phyloP scores from a whole-genome alignment of 1,284 basidiomycete genomes.

The Cutaneotrichosporon curvatum region DNA sequence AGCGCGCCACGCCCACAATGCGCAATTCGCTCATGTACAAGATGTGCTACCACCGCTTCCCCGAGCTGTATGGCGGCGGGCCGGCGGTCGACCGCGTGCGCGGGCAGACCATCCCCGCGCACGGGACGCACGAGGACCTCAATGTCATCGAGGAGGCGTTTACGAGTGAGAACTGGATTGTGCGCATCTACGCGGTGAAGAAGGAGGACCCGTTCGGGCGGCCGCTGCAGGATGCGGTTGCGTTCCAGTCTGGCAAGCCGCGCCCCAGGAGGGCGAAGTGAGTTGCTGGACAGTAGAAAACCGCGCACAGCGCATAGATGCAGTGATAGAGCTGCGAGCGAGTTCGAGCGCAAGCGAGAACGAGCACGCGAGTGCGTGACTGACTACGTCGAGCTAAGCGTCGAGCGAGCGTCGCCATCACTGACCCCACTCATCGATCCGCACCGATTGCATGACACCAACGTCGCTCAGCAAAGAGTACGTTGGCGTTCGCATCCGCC shows the following conservation, averaged over 20 bases:
- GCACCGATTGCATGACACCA: no score
- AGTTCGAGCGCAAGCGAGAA: background rate
- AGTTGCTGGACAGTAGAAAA: background rate
- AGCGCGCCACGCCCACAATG: constrained; percentile 81
- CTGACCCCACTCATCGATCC: no score
- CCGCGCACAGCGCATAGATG: background rate
- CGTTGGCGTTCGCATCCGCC: no score
- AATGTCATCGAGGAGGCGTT: constrained; percentile 89
- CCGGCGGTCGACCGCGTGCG: constrained; percentile 75
- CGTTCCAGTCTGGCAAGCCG: constrained; percentile 58
- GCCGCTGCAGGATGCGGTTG: constrained; percentile 75
- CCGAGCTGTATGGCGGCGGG: constrained; percentile 72
- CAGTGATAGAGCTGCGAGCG: background rate
- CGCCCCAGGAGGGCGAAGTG: background rate
- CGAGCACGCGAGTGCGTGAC: background rate
- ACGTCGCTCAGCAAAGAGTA: no score
- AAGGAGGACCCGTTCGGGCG: constrained; percentile 87
- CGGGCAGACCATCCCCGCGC: constrained; percentile 65
- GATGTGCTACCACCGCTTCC: constrained; percentile 90
- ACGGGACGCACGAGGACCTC: constrained; percentile 60
- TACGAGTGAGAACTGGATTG: constrained; percentile 97
- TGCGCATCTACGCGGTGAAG: constrained; percentile 93
- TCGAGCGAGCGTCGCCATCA: no score
- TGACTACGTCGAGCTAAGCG: no score
- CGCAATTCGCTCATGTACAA: constrained; percentile 96